Evolutionary conservation across 345 rosid genomes (phyloP).

Genomic region (Bruguiera gymnorhiza): DNA sequence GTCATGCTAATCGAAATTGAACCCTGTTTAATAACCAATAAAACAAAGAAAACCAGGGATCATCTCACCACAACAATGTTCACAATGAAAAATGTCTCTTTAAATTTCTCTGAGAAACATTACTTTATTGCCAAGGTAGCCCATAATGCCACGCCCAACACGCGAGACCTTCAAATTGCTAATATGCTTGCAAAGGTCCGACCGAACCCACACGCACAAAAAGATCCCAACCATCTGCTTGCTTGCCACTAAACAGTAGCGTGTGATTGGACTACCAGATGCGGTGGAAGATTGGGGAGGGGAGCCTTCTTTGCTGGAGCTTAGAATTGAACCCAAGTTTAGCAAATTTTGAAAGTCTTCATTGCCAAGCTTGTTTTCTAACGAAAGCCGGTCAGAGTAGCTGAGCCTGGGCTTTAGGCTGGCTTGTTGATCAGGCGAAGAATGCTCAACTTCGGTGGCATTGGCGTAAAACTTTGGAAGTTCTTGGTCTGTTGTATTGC

Average conservation of each 20-base stretch:
- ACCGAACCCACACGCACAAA: constrained; percentile 80
- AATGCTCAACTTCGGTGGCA: constrained; percentile 14
- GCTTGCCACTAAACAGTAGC: constrained; percentile 68
- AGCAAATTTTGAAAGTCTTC: constrained; percentile 33
- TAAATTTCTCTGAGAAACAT: not conserved
- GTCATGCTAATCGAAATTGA: constrained; percentile 86
- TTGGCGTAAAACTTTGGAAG: constrained; percentile 20
- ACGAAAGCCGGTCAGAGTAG: constrained; percentile 51
- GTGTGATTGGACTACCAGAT: constrained; percentile 26
- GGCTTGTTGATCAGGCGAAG: constrained; percentile 8
- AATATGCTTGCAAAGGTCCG: constrained; percentile 52
- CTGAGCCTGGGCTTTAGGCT: constrained; percentile 38
- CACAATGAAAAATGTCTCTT: not conserved
- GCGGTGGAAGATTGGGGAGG: constrained; percentile 13
- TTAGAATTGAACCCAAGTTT: constrained; percentile 9
- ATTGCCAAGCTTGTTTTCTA: constrained; percentile 41
- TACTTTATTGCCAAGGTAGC: constrained; percentile 95
- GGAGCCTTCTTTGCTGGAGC: constrained; percentile 23
- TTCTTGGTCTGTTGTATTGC: constrained; percentile 23
- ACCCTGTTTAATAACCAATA: constrained; percentile 45
- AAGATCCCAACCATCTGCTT: constrained; percentile 98
- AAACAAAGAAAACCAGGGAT: not conserved
- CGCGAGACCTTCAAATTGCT: constrained; percentile 73
- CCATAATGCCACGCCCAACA: constrained; percentile 95
- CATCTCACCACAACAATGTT: not conserved